These are phyloP conservation scores for Mortierella sp. DNA, from an alignment of 371 early-diverging fungal genomes.

Conservation along the genomic window DNA sequence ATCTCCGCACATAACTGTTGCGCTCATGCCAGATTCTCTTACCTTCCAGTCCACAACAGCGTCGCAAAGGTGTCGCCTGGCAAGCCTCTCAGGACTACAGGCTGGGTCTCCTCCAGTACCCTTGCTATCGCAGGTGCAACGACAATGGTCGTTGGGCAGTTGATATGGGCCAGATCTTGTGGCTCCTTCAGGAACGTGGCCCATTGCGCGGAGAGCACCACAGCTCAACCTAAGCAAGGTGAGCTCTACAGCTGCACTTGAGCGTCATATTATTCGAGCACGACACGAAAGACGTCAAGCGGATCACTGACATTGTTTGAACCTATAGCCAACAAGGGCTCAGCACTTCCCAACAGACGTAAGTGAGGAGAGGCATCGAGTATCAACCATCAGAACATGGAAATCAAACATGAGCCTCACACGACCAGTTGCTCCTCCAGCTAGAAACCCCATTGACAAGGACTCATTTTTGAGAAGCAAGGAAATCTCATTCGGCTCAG, in stretches of 20 bases:
- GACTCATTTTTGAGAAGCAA: constrained; percentile 32
- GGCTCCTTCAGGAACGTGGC: constrained; percentile 15
- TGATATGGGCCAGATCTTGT: constrained; percentile 18
- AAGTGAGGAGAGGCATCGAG: too few species aligned
- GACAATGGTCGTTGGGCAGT: constrained; percentile 26
- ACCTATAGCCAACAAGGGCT: too few species aligned
- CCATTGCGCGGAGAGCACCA: constrained; percentile 21
- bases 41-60: background rate
- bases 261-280: too few species aligned
- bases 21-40: background rate
- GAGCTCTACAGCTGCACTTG: background rate
- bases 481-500: constrained; percentile 42
- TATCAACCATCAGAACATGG: too few species aligned
- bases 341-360: too few species aligned
- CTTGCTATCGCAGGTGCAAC: constrained; percentile 26
- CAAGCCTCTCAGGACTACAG: background rate
- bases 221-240: constrained; percentile 2
- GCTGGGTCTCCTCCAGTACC: constrained; percentile 4
- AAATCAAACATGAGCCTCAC: background rate
- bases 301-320: too few species aligned
- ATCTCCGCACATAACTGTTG: too few species aligned
- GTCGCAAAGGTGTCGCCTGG: constrained; percentile 1
- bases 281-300: background rate
- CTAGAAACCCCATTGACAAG: constrained; percentile 5
- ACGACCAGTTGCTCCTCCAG: background rate